Base-by-base conservation (phyloP, 2,329 filamentous ascomycete species). In the Pestalotiopsis sp. region DNA sequence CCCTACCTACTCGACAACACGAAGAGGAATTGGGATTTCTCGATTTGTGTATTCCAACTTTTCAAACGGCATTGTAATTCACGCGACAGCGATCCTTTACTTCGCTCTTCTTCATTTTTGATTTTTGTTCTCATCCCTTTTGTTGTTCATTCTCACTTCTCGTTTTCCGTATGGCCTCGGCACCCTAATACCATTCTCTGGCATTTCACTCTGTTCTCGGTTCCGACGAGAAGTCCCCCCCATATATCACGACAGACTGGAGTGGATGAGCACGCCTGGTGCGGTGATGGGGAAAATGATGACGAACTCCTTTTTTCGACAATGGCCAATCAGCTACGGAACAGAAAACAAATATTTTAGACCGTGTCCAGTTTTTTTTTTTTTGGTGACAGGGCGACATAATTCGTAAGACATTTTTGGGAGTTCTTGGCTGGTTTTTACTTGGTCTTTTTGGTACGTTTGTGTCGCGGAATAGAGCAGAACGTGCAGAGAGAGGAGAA, bases 111-210 rank as follows among this genome's bases (percentile, higher is more conserved):
- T n/a, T 52, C 20, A n/a, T 52, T n/a, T 52, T 52, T 52, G 17
- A 52, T 17, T 52, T 52, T 52, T 52, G 44, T 52, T 52, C 17
- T 35, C 30, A 35, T 52, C 44, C 44, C 44, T 22, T 52, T 22
- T 52, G 44, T 52, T 20, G 17, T 52, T 20, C 20, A n/a, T 52
- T 52, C 22, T 20, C 44, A 9, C 44, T 52, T 58, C 22, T 39
- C 58, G 26, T 30, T 61, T 61, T 35, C 17, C 58, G 35, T 20
- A 35, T 30, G 26, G 26, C 14, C 9, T 61, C 44, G 20, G 26
- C 9, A 35, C 55, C 30, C 61, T 67, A 67, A 67, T 67, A 58
- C 61, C 55, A 48, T 40, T 48, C 24, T 26, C 38, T 52, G 20
- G 20, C 60, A 40, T 48, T 52, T 22, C 26, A n/a, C 20, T 30